Base-by-base conservation (phyloP, 2,329 filamentous ascomycete species). In the Knufia petricola region DNA sequence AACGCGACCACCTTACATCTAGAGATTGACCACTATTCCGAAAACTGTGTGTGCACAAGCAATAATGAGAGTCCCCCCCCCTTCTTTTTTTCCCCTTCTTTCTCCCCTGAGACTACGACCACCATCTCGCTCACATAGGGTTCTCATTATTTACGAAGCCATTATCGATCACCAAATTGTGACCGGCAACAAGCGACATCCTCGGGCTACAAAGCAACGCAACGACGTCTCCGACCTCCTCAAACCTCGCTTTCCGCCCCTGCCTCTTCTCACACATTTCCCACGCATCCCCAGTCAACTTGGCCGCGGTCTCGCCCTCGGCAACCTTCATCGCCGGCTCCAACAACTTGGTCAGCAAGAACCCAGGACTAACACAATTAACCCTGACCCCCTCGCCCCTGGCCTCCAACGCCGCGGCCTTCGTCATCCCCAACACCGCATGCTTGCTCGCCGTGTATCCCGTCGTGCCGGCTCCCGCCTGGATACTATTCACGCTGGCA, bases 401-500 rank as follows among this genome's bases (percentile, higher is more conserved):
- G 12, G 52, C 51, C 43, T 55, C 53, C 1, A 55, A 45, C 13
- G 51, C 47, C 9, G 51, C 49, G 15, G 53, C 49, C 47, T 55
- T 55, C 10, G 52, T 55, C 15, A 55, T 39, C 17, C 53, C 53
- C 15, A 48, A 32, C 2, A 55, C 53, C n/a, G 53, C 52, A 43
- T 54, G 53, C 36, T 55, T 55, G n/a, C 49, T 46, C 10, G 53
- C 52, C 3, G 49, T 42, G 45, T 55, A 55, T 4, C 51, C 52
- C 10, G 51, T 36, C 8, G 53, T 53, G 2, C 51, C 52, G 9
- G 51, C 49, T 12, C 51, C 52, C 15, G 48, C 53, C 26, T 55
- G 53, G 24, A 55, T 55, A 3, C 49, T 52, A 26, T 55, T 55
- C 26, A 57, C 53, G 7, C 51, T 54, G 7, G 55, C 55, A 19